phyloP scores from a whole-genome alignment of 768 basidiomycete genomes.

The Suillus weaverae region DNA sequence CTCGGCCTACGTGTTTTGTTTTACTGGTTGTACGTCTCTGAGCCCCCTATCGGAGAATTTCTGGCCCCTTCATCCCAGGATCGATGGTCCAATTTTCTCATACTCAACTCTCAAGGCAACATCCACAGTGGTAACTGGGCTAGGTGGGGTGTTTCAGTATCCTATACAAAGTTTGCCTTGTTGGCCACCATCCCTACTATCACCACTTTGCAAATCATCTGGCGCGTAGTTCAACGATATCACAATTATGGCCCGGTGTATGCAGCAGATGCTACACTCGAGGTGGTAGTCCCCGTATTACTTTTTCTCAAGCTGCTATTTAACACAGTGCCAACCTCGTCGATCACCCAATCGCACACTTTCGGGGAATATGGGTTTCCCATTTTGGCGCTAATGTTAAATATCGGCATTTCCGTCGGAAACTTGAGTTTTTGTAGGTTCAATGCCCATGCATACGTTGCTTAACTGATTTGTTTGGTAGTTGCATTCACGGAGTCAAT shows the following conservation, averaged over 20 bases:
- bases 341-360: conserved; percentile 42
- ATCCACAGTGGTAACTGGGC: conserved; percentile 64
- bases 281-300: conserved; percentile 56
- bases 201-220: conserved; percentile 60
- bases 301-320: conserved; percentile 64
- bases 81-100: conserved; percentile 16
- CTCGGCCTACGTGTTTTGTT: conserved; percentile 62
- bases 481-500: conserved; percentile 69
- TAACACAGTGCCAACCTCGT: conserved; percentile 47
- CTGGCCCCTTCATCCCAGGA: conserved; percentile 15
- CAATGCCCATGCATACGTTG: conserved; percentile 6
- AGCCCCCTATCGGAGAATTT: conserved; percentile 47
- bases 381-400: conserved; percentile 52
- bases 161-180: conserved; percentile 50
- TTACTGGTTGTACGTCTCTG: conserved; percentile 66
- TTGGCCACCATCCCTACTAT: conserved; percentile 47
- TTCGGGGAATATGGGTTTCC: conserved; percentile 49
- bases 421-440: conserved; percentile 59
- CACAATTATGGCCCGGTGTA: conserved; percentile 49
- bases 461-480: conserved; percentile 28
- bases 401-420: conserved; percentile 53
- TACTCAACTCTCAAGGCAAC: conserved; percentile 17
- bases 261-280: conserved; percentile 54
- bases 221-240: conserved; percentile 49
- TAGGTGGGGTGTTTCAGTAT: conserved; percentile 60